A percentile compares a stretch with the other conserved stretches of the same genome.
Conservation (phyloP, 805 yeast genomes). For the Brettanomyces custersianus region DNA sequence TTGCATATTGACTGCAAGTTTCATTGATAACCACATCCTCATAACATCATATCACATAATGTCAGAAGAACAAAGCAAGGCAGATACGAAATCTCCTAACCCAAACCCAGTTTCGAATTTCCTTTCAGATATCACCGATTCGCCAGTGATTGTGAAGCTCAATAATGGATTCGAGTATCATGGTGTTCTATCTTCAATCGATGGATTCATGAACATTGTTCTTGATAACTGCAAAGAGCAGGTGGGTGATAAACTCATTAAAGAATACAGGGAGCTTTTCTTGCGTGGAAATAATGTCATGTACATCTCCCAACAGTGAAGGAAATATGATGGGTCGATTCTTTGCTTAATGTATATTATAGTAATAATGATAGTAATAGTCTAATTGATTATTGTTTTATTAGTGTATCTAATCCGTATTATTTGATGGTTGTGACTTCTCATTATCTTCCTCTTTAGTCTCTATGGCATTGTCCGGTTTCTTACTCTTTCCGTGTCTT, state of each 20-base stretch:
- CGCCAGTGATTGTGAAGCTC: conserved; percentile 72
- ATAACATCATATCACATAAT: neutral
- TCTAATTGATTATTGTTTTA: neutral
- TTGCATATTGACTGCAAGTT: too few relatives aligned
- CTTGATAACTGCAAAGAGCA: conserved; percentile 68
- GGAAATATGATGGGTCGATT: too few relatives aligned
- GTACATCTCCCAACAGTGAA: conserved; percentile 27
- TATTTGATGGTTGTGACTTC: neutral
- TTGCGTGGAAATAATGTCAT: conserved; percentile 80
- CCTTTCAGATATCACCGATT: conserved; percentile 69
- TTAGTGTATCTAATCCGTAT: neutral
- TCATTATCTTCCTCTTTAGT: neutral
- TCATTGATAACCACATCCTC: neutral
- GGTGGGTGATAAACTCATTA: conserved; percentile 40
- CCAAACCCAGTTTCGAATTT: conserved; percentile 49
- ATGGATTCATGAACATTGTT: conserved; percentile 94
- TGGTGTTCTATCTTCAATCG: conserved; percentile 66
- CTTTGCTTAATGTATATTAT: too few relatives aligned
- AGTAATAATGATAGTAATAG: too few relatives aligned
- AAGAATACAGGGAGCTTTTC: conserved; percentile 65
- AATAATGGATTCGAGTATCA: conserved; percentile 81
- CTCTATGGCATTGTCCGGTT: neutral
- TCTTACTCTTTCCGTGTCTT: conserved; percentile 1
- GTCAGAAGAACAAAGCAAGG: too few relatives aligned
- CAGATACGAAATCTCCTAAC: too few relatives aligned